Base-by-base conservation (phyloP, 2,329 filamentous ascomycete genomes). In the Aspergillus arachidicola region DNA sequence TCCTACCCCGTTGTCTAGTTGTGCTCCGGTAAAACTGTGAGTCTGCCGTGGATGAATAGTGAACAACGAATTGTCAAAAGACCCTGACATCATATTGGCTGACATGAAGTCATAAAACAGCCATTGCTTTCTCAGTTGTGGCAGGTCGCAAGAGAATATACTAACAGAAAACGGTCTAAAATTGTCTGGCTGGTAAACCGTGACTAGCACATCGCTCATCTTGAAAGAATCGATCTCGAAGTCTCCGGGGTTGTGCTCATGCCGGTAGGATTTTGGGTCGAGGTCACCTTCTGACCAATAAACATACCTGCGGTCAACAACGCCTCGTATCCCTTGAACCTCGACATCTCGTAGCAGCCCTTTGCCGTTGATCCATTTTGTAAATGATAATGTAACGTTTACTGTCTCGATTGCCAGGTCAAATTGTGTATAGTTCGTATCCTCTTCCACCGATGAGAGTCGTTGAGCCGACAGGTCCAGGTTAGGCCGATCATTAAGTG, bases 361-460 rank as follows among this genome's bases (percentile, higher is more conserved):
- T 77, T 94, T 97, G 26, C 95, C 94, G 71, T 97, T 98, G 87
- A 96, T 96, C 95, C 95, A 99, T 75, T 97, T 98, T n/a, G 93
- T 85, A 71, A 99, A 98, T 0, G 95, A 99, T 30, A 99, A 78
- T 0, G 94, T 98, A 48, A 99, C 94, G 73, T 99, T 97, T 65
- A 99, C 92, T 0, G 92, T 96, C 66, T 95, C 92, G 63, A 99
- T 92, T 0, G 93, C 97, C 19, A 99, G 83, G 73, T 99, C 95
- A 71, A 97, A 99, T 70, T 99, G 95, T 0, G 94, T 97, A 76
- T 98, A 99, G 74, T 99, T 99, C 21, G 92, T 93, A 74, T 98
- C 94, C 73, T 98, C 94, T 62, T 89, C 86, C 66, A 86, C 84
- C 3, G 69, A 67, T 19, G 59, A 64, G 32, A 53, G 67, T 63